Conservation (phyloP, 2,329 filamentous ascomycete genomes). For the Biscogniauxia sp. region DNA sequence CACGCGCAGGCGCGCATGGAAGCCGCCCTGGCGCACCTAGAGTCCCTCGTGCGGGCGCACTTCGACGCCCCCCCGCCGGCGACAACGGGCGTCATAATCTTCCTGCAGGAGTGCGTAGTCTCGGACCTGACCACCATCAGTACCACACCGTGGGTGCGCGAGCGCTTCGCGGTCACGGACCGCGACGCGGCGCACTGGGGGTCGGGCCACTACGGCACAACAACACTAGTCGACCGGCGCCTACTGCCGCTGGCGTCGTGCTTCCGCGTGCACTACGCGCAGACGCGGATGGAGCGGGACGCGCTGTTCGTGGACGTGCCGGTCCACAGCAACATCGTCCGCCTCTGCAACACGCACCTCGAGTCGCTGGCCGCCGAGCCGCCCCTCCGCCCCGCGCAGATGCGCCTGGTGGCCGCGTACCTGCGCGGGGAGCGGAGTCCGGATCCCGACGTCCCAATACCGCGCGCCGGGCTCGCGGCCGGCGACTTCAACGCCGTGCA, state of each 20-base stretch:
- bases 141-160: constrained; percentile 42
- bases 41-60: constrained; percentile 6
- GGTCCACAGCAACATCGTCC: constrained; percentile 20
- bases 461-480: constrained; percentile 42
- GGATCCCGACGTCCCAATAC: no score
- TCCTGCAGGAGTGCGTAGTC: constrained; percentile 49
- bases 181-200: constrained; percentile 40
- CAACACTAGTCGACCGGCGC: constrained; percentile 46
- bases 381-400: constrained; percentile 25
- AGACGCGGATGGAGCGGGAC: constrained; percentile 47
- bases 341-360: constrained; percentile 31
- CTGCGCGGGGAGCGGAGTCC: constrained; percentile 26
- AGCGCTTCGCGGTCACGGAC: constrained; percentile 47
- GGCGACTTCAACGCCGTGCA: constrained; percentile 58
- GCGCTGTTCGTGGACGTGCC: constrained; percentile 50
- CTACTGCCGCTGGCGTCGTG: constrained; percentile 36
- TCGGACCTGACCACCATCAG: constrained; percentile 44
- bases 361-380: constrained; percentile 28
- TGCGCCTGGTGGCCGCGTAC: constrained; percentile 18
- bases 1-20: constrained; percentile 25
- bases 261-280: constrained; percentile 48
- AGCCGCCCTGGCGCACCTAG: constrained; percentile 25
- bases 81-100: constrained; percentile 39
- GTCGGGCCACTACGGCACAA: constrained; percentile 46
- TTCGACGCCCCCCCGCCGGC: background rate